Conservation (phyloP, 306 rosid species). For the Pyrus communis region DNA sequence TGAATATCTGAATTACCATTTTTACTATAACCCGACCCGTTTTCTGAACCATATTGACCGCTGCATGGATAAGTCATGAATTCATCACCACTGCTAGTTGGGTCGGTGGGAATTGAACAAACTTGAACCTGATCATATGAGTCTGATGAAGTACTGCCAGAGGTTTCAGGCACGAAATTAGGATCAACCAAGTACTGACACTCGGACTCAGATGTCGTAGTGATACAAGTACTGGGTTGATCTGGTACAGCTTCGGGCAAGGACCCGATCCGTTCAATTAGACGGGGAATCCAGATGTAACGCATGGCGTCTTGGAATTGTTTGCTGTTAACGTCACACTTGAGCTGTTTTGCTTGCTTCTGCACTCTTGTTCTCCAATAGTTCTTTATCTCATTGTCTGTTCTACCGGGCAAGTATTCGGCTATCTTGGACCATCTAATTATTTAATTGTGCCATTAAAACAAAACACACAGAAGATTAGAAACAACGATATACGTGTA, state of each 20-base stretch:
- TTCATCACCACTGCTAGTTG: not conserved
- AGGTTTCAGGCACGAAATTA: not conserved
- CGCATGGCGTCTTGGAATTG: conserved; percentile 79
- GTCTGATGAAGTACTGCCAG: conserved; percentile 4
- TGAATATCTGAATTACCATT: conserved; percentile 1
- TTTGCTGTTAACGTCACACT: conserved; percentile 82
- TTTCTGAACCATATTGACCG: conserved; percentile 7
- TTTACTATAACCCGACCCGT: conserved; percentile 1
- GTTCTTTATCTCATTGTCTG: conserved; percentile 91
- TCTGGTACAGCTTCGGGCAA: conserved; percentile 1
- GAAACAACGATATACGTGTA: too few species aligned
- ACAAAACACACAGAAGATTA: not conserved
- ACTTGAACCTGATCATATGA: conserved; percentile 22
- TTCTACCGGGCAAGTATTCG: conserved; percentile 72
- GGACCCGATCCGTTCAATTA: conserved; percentile 60
- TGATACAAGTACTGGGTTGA: not conserved
- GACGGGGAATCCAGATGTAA: conserved; percentile 79
- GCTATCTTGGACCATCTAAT: conserved; percentile 94
- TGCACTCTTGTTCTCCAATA: conserved; percentile 94
- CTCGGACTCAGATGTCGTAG: not conserved
- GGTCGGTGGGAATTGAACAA: conserved; percentile 22
- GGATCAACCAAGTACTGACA: not conserved
- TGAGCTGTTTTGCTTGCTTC: conserved; percentile 88
- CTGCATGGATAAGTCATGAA: not conserved
- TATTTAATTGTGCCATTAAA: not conserved